These are phyloP conservation scores for Lasiodiplodia hormozganensis DNA, from an alignment of 2,329 filamentous ascomycete species.

Conservation along the genomic window DNA sequence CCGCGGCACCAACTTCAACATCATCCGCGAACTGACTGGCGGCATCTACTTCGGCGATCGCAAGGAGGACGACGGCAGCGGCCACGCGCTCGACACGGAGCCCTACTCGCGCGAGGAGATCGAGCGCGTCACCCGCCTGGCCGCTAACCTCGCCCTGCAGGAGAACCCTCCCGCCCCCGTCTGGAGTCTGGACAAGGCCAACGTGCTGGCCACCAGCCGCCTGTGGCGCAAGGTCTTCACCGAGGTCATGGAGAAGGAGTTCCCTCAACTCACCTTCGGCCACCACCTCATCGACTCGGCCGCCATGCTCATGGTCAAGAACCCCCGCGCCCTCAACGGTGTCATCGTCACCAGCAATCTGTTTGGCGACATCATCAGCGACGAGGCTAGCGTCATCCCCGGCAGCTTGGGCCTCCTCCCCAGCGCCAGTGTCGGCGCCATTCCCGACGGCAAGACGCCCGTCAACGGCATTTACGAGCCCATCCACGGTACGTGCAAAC, in stretches of 20 bases:
- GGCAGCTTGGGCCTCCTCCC: conserved; percentile 88
- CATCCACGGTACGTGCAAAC: conserved; percentile 75
- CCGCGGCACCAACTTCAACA: conserved; percentile 87
- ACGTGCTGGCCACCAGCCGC: conserved; percentile 88
- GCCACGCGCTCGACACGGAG: conserved; percentile 81
- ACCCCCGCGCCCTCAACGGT: conserved; percentile 84
- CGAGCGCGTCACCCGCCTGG: conserved; percentile 84
- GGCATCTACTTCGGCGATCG: conserved; percentile 96
- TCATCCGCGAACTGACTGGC: conserved; percentile 89
- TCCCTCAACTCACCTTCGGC: conserved; percentile 80
- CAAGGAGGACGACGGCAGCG: conserved; percentile 78
- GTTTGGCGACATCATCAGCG: conserved; percentile 94
- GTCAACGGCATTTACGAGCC: conserved; percentile 98
- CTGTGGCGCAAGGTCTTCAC: conserved; percentile 88
- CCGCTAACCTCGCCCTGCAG: conserved; percentile 79
- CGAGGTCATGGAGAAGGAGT: conserved; percentile 86
- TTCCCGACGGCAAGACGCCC: conserved; percentile 82
- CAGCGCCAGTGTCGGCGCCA: conserved; percentile 83
- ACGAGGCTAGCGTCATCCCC: conserved; percentile 94
- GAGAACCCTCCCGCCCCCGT: conserved; percentile 79
- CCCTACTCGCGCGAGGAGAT: conserved; percentile 85
- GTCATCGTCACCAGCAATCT: conserved; percentile 92
- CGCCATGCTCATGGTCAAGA: conserved; percentile 98
- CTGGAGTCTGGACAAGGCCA: conserved; percentile 93
- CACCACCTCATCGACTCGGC: conserved; percentile 95